Evolutionary conservation across 2,329 filamentous ascomycete species (phyloP), one percentile per base, ranked within the genome.

Genomic region (Emergomyces pasteurianus): DNA sequence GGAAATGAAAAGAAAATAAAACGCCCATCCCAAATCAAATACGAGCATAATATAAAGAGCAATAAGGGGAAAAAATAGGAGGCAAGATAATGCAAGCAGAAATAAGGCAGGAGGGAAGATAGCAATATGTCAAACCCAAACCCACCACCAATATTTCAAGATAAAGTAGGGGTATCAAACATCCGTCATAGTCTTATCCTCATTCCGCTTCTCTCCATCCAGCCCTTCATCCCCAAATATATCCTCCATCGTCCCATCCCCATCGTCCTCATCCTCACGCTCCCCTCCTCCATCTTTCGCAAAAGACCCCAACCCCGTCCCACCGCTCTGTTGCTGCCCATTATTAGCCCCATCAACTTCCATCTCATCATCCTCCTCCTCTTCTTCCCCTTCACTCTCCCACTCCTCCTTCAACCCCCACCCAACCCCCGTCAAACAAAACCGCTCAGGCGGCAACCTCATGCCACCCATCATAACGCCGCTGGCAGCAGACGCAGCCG

Each of bases 381-480:
- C 43, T 1, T 78, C 77, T 60, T 81, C 79, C 0, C 74, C 78
- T 58, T 83, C 80, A 66, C 78, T 80, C 59, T 82, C 80, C 81
- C 81, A 83, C 67, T 82, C 80, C 62, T 83, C 80, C 69, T 78
- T 79, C 71, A 84, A 70, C 43, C 78, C 76, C 82, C 81, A 84
- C 40, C 78, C 80, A 9, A 76, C 75, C 0, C 82, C 82, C 3
- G 81, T 83, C 57, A 83, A 72, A 70, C 81, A 83, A 67, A 85
- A 86, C 70, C 83, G 74, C 77, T 86, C 84, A 16, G 81, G 81
- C 63, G 84, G 84, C 67, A 86, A 69, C 61, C 83, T 74, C 62
- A 86, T 75, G 2, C 83, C 84, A 67, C 78, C 77, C 66, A 79
- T 73, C 58, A 74, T 64, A 8, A 76, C 67, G 62, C 75, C 73